Evolutionary conservation across 345 rosid species (phyloP).

Genomic region (Adansonia digitata): DNA sequence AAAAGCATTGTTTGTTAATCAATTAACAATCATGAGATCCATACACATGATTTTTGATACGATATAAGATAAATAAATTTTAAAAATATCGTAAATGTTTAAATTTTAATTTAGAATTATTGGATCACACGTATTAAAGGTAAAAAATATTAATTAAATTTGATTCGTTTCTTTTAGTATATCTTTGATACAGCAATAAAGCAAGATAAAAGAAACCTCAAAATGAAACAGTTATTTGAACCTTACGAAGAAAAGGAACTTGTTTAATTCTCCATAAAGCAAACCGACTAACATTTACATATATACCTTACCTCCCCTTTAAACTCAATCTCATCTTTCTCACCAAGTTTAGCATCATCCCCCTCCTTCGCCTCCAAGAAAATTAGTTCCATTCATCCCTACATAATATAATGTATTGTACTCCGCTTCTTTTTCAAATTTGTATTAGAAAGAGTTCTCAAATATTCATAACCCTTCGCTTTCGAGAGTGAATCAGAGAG

Average conservation of each 20-base stretch:
- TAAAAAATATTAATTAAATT: too few species aligned
- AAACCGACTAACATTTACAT: slow-evolving; percentile 39
- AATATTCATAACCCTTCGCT: background rate
- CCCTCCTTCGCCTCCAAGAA: slow-evolving; percentile 52
- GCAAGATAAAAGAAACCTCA: slow-evolving; percentile 22
- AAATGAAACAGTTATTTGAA: slow-evolving; percentile 22
- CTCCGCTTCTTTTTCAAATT: background rate
- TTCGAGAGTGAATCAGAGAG: background rate
- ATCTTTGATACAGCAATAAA: slow-evolving; percentile 26
- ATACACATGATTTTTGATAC: too few species aligned
- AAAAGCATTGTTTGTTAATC: too few species aligned
- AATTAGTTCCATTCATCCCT: slow-evolving; percentile 19
- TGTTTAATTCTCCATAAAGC: slow-evolving; percentile 23
- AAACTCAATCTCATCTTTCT: slow-evolving; percentile 25
- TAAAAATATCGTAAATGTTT: too few species aligned
- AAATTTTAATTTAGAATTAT: too few species aligned
- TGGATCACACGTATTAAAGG: too few species aligned
- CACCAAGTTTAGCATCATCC: slow-evolving; percentile 51
- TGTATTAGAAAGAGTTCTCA: background rate
- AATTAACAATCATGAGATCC: too few species aligned
- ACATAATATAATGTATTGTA: slow-evolving; percentile 16
- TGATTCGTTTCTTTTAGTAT: background rate
- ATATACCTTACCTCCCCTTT: slow-evolving; percentile 46
- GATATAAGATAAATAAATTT: too few species aligned
- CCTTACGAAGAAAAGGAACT: slow-evolving; percentile 9